Percentiles rank a stretch among this genome's conserved stretches.
Evolutionary conservation across 345 rosid genomes (phyloP).

Genomic region (Bretschneidera sinensis): DNA sequence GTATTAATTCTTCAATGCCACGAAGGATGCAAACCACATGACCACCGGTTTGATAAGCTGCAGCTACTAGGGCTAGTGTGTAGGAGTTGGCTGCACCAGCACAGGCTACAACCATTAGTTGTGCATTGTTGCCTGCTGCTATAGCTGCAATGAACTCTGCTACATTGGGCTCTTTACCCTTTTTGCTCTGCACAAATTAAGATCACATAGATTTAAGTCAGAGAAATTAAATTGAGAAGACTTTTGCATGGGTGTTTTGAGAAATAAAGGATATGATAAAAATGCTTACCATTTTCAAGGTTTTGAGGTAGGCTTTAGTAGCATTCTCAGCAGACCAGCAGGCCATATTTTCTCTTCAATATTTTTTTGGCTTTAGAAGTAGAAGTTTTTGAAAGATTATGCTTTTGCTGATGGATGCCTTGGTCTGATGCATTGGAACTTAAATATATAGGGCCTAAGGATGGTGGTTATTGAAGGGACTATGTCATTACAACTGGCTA

Average conservation of each 20-base stretch:
- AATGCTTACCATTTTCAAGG: constrained; percentile 68
- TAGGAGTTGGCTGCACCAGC: constrained; percentile 41
- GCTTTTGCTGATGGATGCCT: constrained; percentile 18
- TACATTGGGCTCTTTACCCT: constrained; percentile 57
- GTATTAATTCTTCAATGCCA: constrained; percentile 28
- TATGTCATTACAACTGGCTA: constrained; percentile 11
- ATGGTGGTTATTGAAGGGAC: neutral
- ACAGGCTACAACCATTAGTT: constrained; percentile 54
- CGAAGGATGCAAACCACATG: constrained; percentile 58
- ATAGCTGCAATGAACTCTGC: constrained; percentile 73
- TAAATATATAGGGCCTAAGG: neutral
- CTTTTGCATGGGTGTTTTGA: too few relatives aligned
- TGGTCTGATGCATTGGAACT: constrained; percentile 1
- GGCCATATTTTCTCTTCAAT: constrained; percentile 40
- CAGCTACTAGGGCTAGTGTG: constrained; percentile 53
- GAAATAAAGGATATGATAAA: neutral
- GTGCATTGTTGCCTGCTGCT: constrained; percentile 76
- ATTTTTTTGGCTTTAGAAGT: neutral
- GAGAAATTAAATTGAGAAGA: neutral
- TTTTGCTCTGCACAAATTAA: constrained; percentile 49
- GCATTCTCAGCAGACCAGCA: constrained; percentile 90
- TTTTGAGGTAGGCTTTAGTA: constrained; percentile 71
- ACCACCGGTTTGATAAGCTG: constrained; percentile 72
- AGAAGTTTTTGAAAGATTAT: neutral
- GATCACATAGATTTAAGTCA: constrained; percentile 1